These are phyloP conservation scores for Phytophthora cryptogea DNA, from an alignment of 352 stramenopile genomes.

Conservation along the genomic window DNA sequence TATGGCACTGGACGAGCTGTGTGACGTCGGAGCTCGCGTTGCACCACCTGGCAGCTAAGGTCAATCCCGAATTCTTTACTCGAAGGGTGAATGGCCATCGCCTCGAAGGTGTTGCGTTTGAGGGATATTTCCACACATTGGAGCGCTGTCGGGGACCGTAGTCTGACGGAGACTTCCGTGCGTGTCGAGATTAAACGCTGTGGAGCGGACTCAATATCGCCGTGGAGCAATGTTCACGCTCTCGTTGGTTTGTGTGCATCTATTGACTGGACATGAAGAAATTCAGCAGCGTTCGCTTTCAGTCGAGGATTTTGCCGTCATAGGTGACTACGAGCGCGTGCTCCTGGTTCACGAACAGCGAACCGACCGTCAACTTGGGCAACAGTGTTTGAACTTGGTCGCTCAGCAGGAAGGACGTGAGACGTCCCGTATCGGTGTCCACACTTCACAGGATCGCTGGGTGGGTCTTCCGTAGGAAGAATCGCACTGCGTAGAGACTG, in stretches of 20 bases:
- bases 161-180: too few species aligned
- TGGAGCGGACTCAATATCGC: too few species aligned
- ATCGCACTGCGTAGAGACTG: conserved; percentile 78
- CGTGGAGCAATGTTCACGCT: too few species aligned
- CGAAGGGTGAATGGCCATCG: conserved; percentile 17
- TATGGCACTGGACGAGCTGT: neutral
- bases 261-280: conserved; percentile 15
- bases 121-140: conserved; percentile 18
- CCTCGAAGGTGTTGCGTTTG: conserved; percentile 19
- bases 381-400: conserved; percentile 55
- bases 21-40: conserved; percentile 2
- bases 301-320: conserved; percentile 62
- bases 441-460: conserved; percentile 67
- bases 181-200: too few species aligned
- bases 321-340: conserved; percentile 75
- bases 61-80: conserved; percentile 6
- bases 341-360: conserved; percentile 65
- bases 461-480: conserved; percentile 66
- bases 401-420: conserved; percentile 72
- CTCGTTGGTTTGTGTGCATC: neutral
- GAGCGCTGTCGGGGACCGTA: conserved; percentile 12
- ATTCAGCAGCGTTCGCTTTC: conserved; percentile 6
- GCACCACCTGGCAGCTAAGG: neutral
- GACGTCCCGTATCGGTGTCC: conserved; percentile 28
- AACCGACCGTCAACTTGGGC: conserved; percentile 64